Percentiles rank a stretch among this genome's conserved stretches.
Evolutionary conservation across 2,329 filamentous ascomycete genomes (phyloP).

Genomic region (Diplodia mutila): DNA sequence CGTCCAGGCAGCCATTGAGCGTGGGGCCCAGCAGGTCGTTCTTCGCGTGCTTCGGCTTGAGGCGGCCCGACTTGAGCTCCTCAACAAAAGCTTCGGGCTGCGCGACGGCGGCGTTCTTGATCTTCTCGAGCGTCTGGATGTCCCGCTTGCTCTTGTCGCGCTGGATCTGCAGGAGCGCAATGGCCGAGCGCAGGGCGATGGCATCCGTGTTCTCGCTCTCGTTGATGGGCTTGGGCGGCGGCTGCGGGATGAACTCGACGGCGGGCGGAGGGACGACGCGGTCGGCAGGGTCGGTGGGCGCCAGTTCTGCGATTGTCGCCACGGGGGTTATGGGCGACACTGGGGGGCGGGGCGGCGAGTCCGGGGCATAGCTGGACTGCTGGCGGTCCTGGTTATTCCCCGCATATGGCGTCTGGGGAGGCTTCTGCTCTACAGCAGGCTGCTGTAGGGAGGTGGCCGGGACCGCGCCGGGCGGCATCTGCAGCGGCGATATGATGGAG

Average conservation of each 20-base stretch:
- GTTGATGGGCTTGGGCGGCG: conserved; percentile 51
- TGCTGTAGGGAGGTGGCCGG: background rate
- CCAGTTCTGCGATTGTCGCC: conserved; percentile 40
- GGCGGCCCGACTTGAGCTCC: conserved; percentile 66
- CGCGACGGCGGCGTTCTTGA: conserved; percentile 71
- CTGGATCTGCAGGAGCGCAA: conserved; percentile 86
- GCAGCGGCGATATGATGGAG: conserved; percentile 22
- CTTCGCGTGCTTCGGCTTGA: conserved; percentile 37
- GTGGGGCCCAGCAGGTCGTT: conserved; percentile 43
- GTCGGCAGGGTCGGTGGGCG: conserved; percentile 36
- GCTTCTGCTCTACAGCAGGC: background rate
- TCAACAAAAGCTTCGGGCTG: conserved; percentile 73
- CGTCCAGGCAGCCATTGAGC: conserved; percentile 42
- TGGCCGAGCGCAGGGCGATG: conserved; percentile 81
- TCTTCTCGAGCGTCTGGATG: conserved; percentile 68
- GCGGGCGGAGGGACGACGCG: conserved; percentile 28
- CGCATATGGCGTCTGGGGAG: conserved; percentile 18
- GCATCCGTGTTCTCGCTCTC: conserved; percentile 75
- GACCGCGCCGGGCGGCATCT: conserved; percentile 12
- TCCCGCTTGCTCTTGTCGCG: conserved; percentile 76
- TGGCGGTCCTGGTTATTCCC: conserved; percentile 6
- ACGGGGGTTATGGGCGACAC: conserved; percentile 48
- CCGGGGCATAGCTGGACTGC: conserved; percentile 11
- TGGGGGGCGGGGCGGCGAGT: conserved; percentile 34
- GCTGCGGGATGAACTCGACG: conserved; percentile 46